A percentile compares a stretch with the other conserved stretches of the same genome.
phyloP scores from a whole-genome alignment of 257 asterid genomes.

The Thymus quinquecostatus region DNA sequence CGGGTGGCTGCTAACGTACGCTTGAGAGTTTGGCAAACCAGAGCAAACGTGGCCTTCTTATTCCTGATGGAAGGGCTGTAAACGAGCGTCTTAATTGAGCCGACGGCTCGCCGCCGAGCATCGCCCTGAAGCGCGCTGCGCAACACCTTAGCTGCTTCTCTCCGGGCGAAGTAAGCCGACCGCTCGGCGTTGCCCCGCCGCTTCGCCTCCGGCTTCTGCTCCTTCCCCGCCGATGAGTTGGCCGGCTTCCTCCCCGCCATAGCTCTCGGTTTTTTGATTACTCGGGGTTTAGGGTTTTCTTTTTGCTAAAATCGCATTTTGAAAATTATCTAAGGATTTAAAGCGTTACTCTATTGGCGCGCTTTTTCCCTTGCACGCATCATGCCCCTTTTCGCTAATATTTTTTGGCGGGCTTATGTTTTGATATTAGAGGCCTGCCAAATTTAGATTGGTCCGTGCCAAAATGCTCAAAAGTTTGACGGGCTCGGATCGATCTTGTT shows the following conservation, averaged over 20 bases:
- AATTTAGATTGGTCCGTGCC: too few species aligned
- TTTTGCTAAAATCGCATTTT: slow-evolving; percentile 14
- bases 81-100: slow-evolving; percentile 84
- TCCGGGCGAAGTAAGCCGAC: slow-evolving; percentile 84
- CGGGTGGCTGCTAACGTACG: slow-evolving; percentile 47
- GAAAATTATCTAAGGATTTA: neutral
- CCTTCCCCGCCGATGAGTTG: slow-evolving; percentile 31
- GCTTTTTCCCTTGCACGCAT: neutral
- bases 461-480: too few species aligned
- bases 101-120: slow-evolving; percentile 83
- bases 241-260: slow-evolving; percentile 61
- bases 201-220: slow-evolving; percentile 43
- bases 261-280: slow-evolving; percentile 30
- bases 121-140: slow-evolving; percentile 85
- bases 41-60: slow-evolving; percentile 81
- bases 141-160: slow-evolving; percentile 94
- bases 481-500: too few species aligned
- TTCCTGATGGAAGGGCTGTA: slow-evolving; percentile 82
- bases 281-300: slow-evolving; percentile 43
- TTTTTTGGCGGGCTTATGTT: neutral
- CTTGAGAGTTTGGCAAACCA: slow-evolving; percentile 92
- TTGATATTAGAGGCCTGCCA: too few species aligned
- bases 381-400: neutral
- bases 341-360: neutral
- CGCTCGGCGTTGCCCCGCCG: slow-evolving; percentile 64